phyloP scores from a whole-genome alignment of 2,329 filamentous ascomycete species.

The Ceratocystiopsis brevicomis region DNA sequence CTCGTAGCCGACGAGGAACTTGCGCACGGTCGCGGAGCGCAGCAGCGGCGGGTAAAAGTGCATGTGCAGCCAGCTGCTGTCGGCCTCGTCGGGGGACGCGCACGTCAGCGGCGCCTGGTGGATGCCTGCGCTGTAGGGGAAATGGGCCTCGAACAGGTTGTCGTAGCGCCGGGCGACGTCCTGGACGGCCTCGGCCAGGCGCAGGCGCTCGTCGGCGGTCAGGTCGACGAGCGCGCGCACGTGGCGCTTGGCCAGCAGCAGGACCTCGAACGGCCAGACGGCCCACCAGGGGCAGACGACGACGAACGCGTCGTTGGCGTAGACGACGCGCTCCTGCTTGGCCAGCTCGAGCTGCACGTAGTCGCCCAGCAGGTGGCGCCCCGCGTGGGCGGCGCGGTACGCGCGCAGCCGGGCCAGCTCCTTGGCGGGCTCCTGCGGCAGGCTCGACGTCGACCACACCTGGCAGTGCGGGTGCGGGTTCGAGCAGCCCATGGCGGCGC shows the following conservation, averaged over 20 bases:
- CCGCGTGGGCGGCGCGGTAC: conserved; percentile 55
- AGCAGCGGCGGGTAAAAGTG: conserved; percentile 94
- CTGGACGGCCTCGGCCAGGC: conserved; percentile 67
- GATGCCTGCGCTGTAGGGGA: conserved; percentile 82
- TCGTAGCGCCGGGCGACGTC: conserved; percentile 86
- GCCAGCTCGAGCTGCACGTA: conserved; percentile 68
- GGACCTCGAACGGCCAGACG: conserved; percentile 88
- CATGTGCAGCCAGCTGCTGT: conserved; percentile 81
- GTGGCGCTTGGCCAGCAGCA: conserved; percentile 71
- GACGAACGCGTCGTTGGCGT: conserved; percentile 68
- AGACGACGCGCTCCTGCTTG: conserved; percentile 73
- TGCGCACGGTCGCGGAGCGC: conserved; percentile 80
- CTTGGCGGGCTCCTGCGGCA: conserved; percentile 73
- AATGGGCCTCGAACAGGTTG: conserved; percentile 90
- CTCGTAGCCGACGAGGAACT: conserved; percentile 94
- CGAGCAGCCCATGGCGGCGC: conserved; percentile 92
- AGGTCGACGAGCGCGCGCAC: conserved; percentile 74
- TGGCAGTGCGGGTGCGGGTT: conserved; percentile 97
- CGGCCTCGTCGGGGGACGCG: conserved; percentile 54
- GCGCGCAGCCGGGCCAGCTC: conserved; percentile 63
- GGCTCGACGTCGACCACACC: conserved; percentile 78
- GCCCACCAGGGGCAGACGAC: conserved; percentile 96
- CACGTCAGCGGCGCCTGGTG: conserved; percentile 85
- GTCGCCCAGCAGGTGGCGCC: conserved; percentile 63
- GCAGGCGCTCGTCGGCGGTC: conserved; percentile 44